Evolutionary conservation across 2,329 filamentous ascomycete genomes (phyloP).

Genomic region (Aspergillus tanneri): DNA sequence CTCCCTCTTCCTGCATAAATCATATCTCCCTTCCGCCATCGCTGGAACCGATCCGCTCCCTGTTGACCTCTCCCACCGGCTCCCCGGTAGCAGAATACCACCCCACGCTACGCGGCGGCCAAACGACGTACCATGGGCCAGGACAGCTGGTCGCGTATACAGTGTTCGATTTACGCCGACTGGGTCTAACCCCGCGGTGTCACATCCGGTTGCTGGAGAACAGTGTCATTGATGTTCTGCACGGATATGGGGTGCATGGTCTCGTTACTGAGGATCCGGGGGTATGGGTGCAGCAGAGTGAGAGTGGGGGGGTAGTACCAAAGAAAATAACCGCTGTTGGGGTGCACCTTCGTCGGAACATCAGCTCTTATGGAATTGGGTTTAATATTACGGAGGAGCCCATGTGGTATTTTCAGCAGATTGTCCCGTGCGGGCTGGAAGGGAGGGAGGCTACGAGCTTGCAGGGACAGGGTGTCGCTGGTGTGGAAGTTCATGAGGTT

Average conservation of each 20-base stretch:
- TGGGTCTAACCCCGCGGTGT: conserved; percentile 66
- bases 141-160: conserved; percentile 93
- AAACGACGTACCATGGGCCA: conserved; percentile 93
- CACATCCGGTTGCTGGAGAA: conserved; percentile 80
- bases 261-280: conserved; percentile 74
- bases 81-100: conserved; percentile 57
- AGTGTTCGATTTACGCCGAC: conserved; percentile 73
- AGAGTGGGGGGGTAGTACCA: conserved; percentile 12
- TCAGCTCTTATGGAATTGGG: conserved; percentile 81
- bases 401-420: conserved; percentile 70
- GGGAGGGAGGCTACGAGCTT: conserved; percentile 79
- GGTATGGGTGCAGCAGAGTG: conserved; percentile 63
- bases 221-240: conserved; percentile 67
- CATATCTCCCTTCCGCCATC: conserved; percentile 40
- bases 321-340: conserved; percentile 85
- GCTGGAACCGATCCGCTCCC: conserved; percentile 38
- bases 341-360: conserved; percentile 81
- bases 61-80: conserved; percentile 25
- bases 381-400: conserved; percentile 53
- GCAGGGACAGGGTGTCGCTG: conserved; percentile 48
- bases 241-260: conserved; percentile 59
- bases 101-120: conserved; percentile 76
- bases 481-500: conserved; percentile 39
- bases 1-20: no score
- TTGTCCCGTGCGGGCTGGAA: conserved; percentile 85